These are phyloP conservation scores for Ogataea philodendri DNA, from an alignment of 805 yeast genomes.

Conservation along the genomic window DNA sequence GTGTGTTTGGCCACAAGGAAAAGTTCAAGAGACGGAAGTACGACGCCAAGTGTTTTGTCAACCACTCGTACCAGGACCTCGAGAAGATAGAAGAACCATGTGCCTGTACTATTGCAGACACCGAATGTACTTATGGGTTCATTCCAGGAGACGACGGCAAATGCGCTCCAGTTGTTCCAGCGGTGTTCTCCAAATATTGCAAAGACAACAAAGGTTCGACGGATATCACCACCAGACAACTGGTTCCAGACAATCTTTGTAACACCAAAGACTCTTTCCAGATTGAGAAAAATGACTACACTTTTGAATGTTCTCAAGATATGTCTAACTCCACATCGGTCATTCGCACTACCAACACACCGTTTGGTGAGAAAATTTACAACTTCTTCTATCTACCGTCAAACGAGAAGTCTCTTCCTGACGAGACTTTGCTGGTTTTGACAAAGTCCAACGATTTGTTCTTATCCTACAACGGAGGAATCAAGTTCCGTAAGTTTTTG, in stretches of 20 bases:
- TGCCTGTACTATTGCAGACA: slow-evolving; percentile 61
- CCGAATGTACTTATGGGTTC: slow-evolving; percentile 65
- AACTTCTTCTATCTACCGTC: slow-evolving; percentile 64
- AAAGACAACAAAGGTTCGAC: slow-evolving; percentile 18
- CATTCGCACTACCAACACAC: slow-evolving; percentile 40
- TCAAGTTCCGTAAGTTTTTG: slow-evolving; percentile 37
- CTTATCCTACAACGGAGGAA: slow-evolving; percentile 73
- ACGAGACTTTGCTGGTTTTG: slow-evolving; percentile 63
- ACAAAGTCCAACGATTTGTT: slow-evolving; percentile 52
- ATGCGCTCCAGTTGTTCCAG: slow-evolving; percentile 42
- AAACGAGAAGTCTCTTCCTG: slow-evolving; percentile 40
- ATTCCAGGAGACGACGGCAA: slow-evolving; percentile 33
- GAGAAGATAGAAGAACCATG: slow-evolving; percentile 53
- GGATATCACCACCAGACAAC: slow-evolving; percentile 25
- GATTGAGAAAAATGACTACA: slow-evolving; percentile 24
- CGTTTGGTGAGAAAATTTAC: slow-evolving; percentile 50
- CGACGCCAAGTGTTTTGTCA: slow-evolving; percentile 61
- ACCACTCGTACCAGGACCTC: slow-evolving; percentile 45
- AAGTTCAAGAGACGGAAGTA: slow-evolving; percentile 61
- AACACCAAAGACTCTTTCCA: slow-evolving; percentile 20
- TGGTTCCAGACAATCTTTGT: slow-evolving; percentile 31
- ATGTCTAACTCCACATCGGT: slow-evolving; percentile 18
- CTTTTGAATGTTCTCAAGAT: slow-evolving; percentile 37
- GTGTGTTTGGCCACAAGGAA: slow-evolving; percentile 70
- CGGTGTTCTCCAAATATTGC: slow-evolving; percentile 26